Evolutionary conservation across 768 basidiomycete genomes (phyloP).

Genomic region (Leccinum arenicola): DNA sequence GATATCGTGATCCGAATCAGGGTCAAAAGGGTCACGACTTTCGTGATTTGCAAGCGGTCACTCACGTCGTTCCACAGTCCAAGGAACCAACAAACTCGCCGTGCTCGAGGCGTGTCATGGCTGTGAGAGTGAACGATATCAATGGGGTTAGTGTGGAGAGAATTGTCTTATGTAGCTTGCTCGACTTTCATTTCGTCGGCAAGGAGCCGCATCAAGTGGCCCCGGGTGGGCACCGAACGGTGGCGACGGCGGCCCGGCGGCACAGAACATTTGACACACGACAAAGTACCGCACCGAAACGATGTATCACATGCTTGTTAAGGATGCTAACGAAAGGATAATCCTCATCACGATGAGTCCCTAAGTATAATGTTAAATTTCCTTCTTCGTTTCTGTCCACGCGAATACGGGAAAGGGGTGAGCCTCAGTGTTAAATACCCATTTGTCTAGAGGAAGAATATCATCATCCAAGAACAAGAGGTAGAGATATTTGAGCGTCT

Average conservation of each 20-base stretch:
- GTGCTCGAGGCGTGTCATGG: constrained; percentile 45
- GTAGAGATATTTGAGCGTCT: constrained; percentile 72
- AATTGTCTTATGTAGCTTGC: constrained; percentile 14
- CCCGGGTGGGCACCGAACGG: too few species aligned
- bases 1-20: neutral
- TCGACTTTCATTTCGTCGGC: neutral
- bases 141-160: neutral
- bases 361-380: constrained; percentile 25
- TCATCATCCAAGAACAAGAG: constrained; percentile 67
- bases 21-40: neutral
- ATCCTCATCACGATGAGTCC: neutral
- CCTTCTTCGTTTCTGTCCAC: constrained; percentile 56
- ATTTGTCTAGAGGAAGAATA: constrained; percentile 49
- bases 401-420: constrained; percentile 74
- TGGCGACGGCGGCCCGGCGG: neutral
- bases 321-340: neutral
- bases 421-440: constrained; percentile 70
- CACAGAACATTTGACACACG: neutral
- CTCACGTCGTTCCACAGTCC: constrained; percentile 94
- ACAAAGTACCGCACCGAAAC: neutral
- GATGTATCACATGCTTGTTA: neutral
- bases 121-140: neutral
- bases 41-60: neutral
- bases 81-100: constrained; percentile 89
- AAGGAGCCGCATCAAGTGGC: neutral